These are phyloP conservation scores for Chrysopogon serrulatus DNA, from an alignment of 176 grass and related monocot genomes.

Conservation along the genomic window DNA sequence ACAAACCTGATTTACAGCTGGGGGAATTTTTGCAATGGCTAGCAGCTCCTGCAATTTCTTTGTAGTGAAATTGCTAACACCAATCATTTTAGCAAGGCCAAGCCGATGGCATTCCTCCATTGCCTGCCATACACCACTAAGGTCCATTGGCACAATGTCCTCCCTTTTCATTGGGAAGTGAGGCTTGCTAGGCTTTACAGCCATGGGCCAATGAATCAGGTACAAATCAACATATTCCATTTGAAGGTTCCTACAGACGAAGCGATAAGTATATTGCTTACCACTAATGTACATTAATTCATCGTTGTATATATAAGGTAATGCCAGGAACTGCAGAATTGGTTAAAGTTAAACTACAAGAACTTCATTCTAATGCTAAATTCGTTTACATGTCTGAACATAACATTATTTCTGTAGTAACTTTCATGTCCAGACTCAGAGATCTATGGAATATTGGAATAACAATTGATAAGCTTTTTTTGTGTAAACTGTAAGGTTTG, in stretches of 20 bases:
- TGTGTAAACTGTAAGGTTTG: background rate
- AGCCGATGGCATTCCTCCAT: conserved; percentile 63
- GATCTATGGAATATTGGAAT: background rate
- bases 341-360: background rate
- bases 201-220: conserved; percentile 56
- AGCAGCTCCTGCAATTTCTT: conserved; percentile 54
- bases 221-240: conserved; percentile 72
- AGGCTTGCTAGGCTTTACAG: conserved; percentile 35
- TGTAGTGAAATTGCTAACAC: conserved; percentile 69
- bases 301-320: background rate
- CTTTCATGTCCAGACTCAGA: background rate
- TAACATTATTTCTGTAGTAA: background rate
- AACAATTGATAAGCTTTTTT: background rate
- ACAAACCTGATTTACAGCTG: conserved; percentile 62
- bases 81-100: conserved; percentile 57
- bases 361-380: background rate
- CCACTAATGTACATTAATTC: background rate
- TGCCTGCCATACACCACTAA: conserved; percentile 46
- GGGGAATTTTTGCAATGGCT: conserved; percentile 34
- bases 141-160: conserved; percentile 44
- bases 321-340: background rate
- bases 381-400: background rate
- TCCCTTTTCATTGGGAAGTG: conserved; percentile 36
- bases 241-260: conserved; percentile 41
- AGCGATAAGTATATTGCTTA: background rate